These are phyloP conservation scores for Pseudovirgaria hyperparasitica DNA, from an alignment of 2,329 filamentous ascomycete species.

Conservation along the genomic window DNA sequence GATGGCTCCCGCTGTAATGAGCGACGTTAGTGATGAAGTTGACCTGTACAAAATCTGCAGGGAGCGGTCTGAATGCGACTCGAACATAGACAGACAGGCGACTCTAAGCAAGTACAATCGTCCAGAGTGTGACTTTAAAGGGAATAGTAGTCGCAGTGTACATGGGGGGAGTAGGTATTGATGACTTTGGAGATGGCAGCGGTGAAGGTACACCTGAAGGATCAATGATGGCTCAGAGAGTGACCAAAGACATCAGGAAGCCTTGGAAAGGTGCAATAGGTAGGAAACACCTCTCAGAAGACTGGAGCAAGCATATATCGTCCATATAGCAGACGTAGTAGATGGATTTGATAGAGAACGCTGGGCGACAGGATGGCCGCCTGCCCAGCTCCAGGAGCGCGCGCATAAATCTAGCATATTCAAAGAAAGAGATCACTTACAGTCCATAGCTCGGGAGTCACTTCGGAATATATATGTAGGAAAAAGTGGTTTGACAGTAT, in stretches of 20 bases:
- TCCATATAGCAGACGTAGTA: conserved; percentile 19
- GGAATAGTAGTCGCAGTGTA: too few species aligned
- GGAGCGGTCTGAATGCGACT: too few species aligned
- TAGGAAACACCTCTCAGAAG: conserved; percentile 7
- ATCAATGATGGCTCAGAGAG: conserved; percentile 11
- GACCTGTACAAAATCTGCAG: not conserved
- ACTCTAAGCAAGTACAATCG: too few species aligned
- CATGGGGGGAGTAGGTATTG: too few species aligned
- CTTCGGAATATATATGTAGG: too few species aligned
- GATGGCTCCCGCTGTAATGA: conserved; percentile 1
- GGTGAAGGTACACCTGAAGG: conserved; percentile 13
- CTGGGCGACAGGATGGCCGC: conserved; percentile 9
- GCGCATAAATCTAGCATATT: conserved; percentile 16
- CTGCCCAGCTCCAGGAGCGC: conserved; percentile 7
- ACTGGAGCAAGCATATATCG: conserved; percentile 15
- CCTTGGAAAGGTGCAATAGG: conserved; percentile 8
- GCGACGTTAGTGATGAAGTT: not conserved
- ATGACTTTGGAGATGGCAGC: conserved; percentile 16
- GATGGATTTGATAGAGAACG: conserved; percentile 19
- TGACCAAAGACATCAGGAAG: conserved; percentile 7
- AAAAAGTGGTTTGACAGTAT: too few species aligned
- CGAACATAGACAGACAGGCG: too few species aligned
- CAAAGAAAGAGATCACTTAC: conserved; percentile 36
- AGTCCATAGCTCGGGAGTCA: conserved; percentile 47
- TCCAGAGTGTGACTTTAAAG: too few species aligned